Percentiles rank a stretch among this genome's conserved stretches.
phyloP scores from a whole-genome alignment of 2,329 filamentous ascomycete genomes.

The Stagonosporopsis chrysanthemi region DNA sequence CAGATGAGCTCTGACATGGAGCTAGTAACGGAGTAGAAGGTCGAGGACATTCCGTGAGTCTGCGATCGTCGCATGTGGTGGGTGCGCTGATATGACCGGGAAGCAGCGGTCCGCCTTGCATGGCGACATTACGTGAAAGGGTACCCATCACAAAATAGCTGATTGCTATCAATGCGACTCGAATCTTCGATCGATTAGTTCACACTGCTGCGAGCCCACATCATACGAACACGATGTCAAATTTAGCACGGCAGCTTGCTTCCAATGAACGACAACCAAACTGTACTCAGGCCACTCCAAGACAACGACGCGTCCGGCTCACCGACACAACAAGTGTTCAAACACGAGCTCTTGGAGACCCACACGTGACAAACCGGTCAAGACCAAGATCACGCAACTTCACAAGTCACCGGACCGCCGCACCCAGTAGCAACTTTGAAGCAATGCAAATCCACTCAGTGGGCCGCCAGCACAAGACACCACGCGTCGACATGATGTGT shows the following conservation, averaged over 20 bases:
- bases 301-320: constrained; percentile 1
- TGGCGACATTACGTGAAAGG: constrained; percentile 4
- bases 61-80: constrained; percentile 9
- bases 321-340: constrained; percentile 3
- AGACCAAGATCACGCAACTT: constrained; percentile 8
- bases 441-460: constrained; percentile 6
- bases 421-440: constrained; percentile 1
- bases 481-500: constrained; percentile 21
- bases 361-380: constrained; percentile 4
- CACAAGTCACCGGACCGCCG: constrained; percentile 2
- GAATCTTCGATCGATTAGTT: constrained; percentile 1
- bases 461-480: constrained; percentile 9
- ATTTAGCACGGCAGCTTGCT: not conserved
- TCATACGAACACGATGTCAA: not conserved
- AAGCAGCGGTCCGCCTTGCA: constrained; percentile 12
- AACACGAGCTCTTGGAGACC: not conserved
- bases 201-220: not conserved
- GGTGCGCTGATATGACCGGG: constrained; percentile 2
- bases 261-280: not conserved
- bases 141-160: not conserved
- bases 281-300: not conserved
- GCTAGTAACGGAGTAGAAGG: constrained; percentile 25
- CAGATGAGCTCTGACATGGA: constrained; percentile 20
- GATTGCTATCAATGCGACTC: not conserved
- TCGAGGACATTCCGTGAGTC: constrained; percentile 24